These are phyloP conservation scores for Silene vulgaris DNA, from an alignment of 179 eudicot species.

Conservation along the genomic window DNA sequence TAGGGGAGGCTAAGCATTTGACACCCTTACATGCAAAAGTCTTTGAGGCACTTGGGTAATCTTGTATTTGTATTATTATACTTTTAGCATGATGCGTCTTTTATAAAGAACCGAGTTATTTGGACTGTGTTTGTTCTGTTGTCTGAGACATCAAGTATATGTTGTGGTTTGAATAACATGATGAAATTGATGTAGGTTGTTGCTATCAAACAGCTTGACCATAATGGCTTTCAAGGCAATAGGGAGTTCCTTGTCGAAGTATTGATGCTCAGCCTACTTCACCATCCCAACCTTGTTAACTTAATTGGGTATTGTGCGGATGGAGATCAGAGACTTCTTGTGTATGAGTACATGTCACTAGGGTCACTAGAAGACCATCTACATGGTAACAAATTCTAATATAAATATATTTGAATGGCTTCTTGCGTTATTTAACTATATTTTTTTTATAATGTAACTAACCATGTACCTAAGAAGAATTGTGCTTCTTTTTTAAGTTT, in stretches of 20 bases:
- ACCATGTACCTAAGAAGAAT: no score
- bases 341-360: slow-evolving; percentile 14
- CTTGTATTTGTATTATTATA: no score
- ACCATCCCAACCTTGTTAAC: slow-evolving; percentile 34
- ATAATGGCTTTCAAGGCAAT: slow-evolving; percentile 31
- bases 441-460: no score
- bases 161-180: background rate
- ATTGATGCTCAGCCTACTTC: slow-evolving; percentile 34
- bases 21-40: no score
- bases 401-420: background rate
- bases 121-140: background rate
- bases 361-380: slow-evolving; percentile 36
- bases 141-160: background rate
- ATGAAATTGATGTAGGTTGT: slow-evolving; percentile 23
- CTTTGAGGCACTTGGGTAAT: no score
- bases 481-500: no score
- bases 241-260: slow-evolving; percentile 32
- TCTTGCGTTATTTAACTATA: background rate
- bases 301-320: slow-evolving; percentile 33
- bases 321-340: slow-evolving; percentile 30
- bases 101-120: background rate
- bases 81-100: no score
- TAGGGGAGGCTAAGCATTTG: no score
- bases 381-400: slow-evolving; percentile 14
- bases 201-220: slow-evolving; percentile 31